phyloP scores from a whole-genome alignment of 148 eudicot genomes.

The Nepenthes mirabilis region DNA sequence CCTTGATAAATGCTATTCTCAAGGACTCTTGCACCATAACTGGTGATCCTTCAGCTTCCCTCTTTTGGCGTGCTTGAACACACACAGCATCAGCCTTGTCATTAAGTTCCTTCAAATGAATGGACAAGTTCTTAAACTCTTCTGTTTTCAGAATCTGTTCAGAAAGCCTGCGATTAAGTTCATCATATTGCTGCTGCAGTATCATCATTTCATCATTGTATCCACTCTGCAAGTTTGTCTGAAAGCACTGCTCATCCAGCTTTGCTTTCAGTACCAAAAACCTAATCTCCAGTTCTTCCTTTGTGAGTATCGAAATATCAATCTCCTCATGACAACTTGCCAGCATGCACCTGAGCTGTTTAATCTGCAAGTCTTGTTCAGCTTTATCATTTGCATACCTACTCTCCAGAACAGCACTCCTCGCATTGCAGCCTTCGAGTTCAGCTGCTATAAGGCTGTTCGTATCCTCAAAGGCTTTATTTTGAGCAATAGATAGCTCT shows the following conservation, averaged over 20 bases:
- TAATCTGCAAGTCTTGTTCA: slow-evolving; percentile 15
- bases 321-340: slow-evolving; percentile 34
- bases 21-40: slow-evolving; percentile 56
- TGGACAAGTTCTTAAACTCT: slow-evolving; percentile 78
- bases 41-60: slow-evolving; percentile 43
- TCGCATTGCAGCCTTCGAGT: slow-evolving; percentile 31
- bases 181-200: slow-evolving; percentile 35
- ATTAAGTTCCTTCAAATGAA: slow-evolving; percentile 81
- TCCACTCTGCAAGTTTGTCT: slow-evolving; percentile 15
- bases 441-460: slow-evolving; percentile 23
- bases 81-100: slow-evolving; percentile 67
- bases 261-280: slow-evolving; percentile 37
- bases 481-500: slow-evolving; percentile 28
- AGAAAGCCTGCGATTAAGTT: slow-evolving; percentile 50
- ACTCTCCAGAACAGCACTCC: slow-evolving; percentile 15
- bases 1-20: slow-evolving; percentile 83
- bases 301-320: slow-evolving; percentile 27
- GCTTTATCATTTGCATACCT: slow-evolving; percentile 12
- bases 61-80: slow-evolving; percentile 37
- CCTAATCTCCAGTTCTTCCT: slow-evolving; percentile 48
- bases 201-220: slow-evolving; percentile 24
- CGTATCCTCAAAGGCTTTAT: slow-evolving; percentile 27
- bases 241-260: slow-evolving; percentile 28
- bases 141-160: slow-evolving; percentile 77
- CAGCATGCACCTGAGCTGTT: slow-evolving; percentile 17